These are phyloP conservation scores for Phoenix dactylifera DNA, from an alignment of 176 grass and related monocot genomes.

Conservation along the genomic window DNA sequence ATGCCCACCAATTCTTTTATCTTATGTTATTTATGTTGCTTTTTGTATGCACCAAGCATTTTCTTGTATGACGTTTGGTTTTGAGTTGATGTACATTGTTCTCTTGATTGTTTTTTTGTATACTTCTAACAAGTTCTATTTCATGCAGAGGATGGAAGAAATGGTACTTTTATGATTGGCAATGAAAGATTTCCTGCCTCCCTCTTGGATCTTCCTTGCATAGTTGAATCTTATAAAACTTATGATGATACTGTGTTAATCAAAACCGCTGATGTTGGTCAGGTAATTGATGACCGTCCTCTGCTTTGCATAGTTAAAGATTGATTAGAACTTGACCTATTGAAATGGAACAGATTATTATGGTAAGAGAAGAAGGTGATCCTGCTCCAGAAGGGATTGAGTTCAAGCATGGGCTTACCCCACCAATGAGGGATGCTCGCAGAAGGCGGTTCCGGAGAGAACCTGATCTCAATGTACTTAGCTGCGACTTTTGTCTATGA, in stretches of 20 bases:
- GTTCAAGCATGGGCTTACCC: slow-evolving; percentile 87
- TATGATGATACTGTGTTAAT: slow-evolving; percentile 85
- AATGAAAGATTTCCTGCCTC: slow-evolving; percentile 65
- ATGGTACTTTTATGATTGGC: slow-evolving; percentile 83
- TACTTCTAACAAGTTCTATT: slow-evolving; percentile 10
- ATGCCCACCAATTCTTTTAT: too few species aligned
- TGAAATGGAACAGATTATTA: slow-evolving; percentile 55
- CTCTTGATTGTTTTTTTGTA: slow-evolving; percentile 15
- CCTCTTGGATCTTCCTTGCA: slow-evolving; percentile 71
- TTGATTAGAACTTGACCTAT: slow-evolving; percentile 1
- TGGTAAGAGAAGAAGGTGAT: slow-evolving; percentile 73
- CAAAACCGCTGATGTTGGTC: slow-evolving; percentile 84
- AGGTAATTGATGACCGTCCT: slow-evolving; percentile 31
- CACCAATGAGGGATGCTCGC: slow-evolving; percentile 83
- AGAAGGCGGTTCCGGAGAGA: slow-evolving; percentile 75
- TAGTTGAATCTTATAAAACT: slow-evolving; percentile 86
- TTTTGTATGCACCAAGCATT: too few species aligned
- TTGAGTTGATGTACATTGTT: neutral
- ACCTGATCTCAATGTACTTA: slow-evolving; percentile 69
- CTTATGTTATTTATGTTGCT: too few species aligned
- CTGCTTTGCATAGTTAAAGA: neutral
- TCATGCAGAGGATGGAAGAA: slow-evolving; percentile 84
- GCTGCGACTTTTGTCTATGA: neutral
- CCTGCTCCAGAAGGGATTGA: slow-evolving; percentile 77
- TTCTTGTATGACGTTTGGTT: neutral